phyloP scores from a whole-genome alignment of 2,329 filamentous ascomycete genomes.

The Diaporthe longicolla region DNA sequence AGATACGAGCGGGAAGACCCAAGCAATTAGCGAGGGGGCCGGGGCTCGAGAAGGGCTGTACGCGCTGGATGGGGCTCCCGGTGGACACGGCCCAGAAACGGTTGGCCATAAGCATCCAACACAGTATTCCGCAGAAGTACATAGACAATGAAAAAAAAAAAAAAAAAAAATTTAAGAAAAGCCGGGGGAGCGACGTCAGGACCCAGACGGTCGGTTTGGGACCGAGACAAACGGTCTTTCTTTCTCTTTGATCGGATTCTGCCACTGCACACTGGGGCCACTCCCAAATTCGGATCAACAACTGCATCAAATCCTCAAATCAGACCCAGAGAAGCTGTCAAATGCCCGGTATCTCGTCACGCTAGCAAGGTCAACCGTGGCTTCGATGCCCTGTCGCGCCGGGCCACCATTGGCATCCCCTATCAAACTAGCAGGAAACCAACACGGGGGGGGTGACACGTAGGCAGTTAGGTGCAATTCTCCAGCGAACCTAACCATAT shows the following conservation, averaged over 20 bases:
- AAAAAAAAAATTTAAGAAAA: not conserved
- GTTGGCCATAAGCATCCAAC: not conserved
- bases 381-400: not conserved
- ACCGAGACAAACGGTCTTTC: slow-evolving; percentile 2
- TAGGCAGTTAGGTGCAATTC: no score
- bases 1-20: not conserved
- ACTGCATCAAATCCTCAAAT: not conserved
- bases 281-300: slow-evolving; percentile 25
- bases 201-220: slow-evolving; percentile 28
- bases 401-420: not conserved
- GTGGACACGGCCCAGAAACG: not conserved
- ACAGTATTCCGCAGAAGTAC: not conserved
- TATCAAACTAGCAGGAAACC: not conserved
- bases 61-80: not conserved
- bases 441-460: not conserved
- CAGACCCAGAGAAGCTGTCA: slow-evolving; percentile 27
- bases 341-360: not conserved
- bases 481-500: not conserved
- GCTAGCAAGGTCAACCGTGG: slow-evolving; percentile 29
- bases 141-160: no score
- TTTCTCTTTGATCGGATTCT: not conserved
- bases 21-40: not conserved
- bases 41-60: not conserved
- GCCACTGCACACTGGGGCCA: not conserved
- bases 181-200: not conserved